Conservation (phyloP, 768 basidiomycete genomes). For the Rhodotorula sphaerocarpa region DNA sequence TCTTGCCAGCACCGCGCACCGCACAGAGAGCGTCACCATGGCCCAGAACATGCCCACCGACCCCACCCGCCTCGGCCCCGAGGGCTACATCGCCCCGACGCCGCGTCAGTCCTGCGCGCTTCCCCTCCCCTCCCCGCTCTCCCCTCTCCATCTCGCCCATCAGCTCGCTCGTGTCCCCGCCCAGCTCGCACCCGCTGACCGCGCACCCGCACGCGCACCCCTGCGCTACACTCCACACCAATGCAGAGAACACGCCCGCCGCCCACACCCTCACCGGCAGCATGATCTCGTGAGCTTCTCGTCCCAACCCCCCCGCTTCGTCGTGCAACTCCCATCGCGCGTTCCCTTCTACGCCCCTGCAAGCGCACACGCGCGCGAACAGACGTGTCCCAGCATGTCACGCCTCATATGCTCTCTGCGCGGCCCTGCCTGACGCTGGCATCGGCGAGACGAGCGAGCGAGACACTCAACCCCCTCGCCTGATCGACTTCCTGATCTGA, state of each 20-base stretch:
- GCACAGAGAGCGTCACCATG: background rate
- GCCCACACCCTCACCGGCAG: conserved; percentile 32
- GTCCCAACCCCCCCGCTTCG: background rate
- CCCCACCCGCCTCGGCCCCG: conserved; percentile 25
- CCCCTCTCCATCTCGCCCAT: too few relatives aligned
- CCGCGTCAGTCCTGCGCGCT: conserved; percentile 8
- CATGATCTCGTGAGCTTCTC: conserved; percentile 24
- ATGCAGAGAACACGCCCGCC: conserved; percentile 32
- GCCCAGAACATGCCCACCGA: conserved; percentile 28
- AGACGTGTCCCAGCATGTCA: too few relatives aligned
- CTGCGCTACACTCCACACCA: too few relatives aligned
- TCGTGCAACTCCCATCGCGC: background rate
- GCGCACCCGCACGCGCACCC: too few relatives aligned
- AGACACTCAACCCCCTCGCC: background rate
- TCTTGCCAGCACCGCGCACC: background rate
- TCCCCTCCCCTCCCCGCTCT: background rate
- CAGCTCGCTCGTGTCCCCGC: background rate
- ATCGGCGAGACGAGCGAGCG: background rate
- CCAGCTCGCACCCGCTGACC: background rate
- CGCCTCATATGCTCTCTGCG: too few relatives aligned
- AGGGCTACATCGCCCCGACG: conserved; percentile 21
- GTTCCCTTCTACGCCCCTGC: too few relatives aligned
- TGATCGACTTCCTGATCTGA: too few relatives aligned
- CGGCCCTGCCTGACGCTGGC: background rate
- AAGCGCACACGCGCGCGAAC: too few relatives aligned